phyloP scores from a whole-genome alignment of 129 eudicot species.

The Artemisia argyi region DNA sequence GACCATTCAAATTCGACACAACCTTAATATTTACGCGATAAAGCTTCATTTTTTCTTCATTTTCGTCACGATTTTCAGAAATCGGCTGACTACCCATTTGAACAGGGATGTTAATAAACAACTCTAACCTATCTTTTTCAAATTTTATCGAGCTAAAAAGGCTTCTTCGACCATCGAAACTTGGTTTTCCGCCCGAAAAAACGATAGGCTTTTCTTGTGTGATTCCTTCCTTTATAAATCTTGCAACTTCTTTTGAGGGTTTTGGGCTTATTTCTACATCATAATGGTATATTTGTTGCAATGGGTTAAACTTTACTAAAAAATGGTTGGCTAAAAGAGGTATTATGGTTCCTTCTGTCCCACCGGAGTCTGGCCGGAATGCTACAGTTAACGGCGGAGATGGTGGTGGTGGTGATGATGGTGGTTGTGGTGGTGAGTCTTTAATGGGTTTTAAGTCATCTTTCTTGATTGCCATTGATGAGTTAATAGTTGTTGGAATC shows the following conservation, averaged over 20 bases:
- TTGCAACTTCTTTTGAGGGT: conserved; percentile 75
- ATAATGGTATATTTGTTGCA: conserved; percentile 62
- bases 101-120: conserved; percentile 66
- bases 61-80: conserved; percentile 12
- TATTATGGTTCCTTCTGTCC: conserved; percentile 71
- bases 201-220: conserved; percentile 46
- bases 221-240: conserved; percentile 61
- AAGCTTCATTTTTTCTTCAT: conserved; percentile 42
- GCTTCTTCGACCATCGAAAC: conserved; percentile 85
- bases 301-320: conserved; percentile 64
- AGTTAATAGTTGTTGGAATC: conserved; percentile 38
- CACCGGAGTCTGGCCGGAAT: conserved; percentile 89
- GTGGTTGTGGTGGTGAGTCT: conserved; percentile 24
- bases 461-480: conserved; percentile 39
- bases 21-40: conserved; percentile 66
- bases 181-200: conserved; percentile 69
- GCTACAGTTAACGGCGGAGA: conserved; percentile 51
- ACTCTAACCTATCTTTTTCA: conserved; percentile 53
- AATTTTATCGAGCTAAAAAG: conserved; percentile 75
- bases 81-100: conserved; percentile 24
- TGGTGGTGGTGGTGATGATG: neutral
- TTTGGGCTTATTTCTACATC: conserved; percentile 83
- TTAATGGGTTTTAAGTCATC: conserved; percentile 40
- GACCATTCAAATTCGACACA: conserved; percentile 72
- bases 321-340: conserved; percentile 90